Evolutionary conservation across 805 yeast species (phyloP), one percentile per base, ranked within the genome.

Genomic region (Candida endomychidarum): DNA sequence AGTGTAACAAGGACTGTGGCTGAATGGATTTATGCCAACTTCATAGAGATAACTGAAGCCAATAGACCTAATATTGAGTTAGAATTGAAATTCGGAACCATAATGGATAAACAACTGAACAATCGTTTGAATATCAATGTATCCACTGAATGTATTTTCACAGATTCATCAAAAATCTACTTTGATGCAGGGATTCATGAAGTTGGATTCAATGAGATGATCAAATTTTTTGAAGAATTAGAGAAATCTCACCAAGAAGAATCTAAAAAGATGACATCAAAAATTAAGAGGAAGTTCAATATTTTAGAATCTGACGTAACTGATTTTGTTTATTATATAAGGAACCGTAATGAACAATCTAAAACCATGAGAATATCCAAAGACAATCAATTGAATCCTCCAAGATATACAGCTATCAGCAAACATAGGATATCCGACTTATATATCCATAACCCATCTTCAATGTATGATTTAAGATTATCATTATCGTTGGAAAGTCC

Each of bases 11-110:
- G 90, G 54, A 78, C 86, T 23, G 79, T 90, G 5, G 84, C 93
- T 16, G 87, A 83, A 51, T 90, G 97, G 97, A 73, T 90, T 7
- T 89, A 84, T 70, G 89, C 95, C 14, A 83, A 86, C 47, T 70
- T 88, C 34, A 72, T 73, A 32, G 86, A 86, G 23, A 74, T 86
- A 27, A 75, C 78, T 27, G 66, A 65, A 16, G 77, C 76, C 28
- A 74, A 72, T 51, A 70, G 81, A 16, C 76, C 68, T 51, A 51
- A 55, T 45, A 70, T 85, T 20, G 95, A 86, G 65, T 61, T 86
- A 51, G 95, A 86, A 61, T 67, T 83, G 54, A 85, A 85, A 55
- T 76, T 83, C 50, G 95, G 95, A 4, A 69, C 78, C 14, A 77
- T 86, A 19, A 77, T 81, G 65, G 83, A 81, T 46, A 81, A 80